A percentile compares a stretch with the other conserved stretches of the same genome.
These are phyloP conservation scores for Lomentospora prolificans DNA, from an alignment of 2,329 filamentous ascomycete species.

Conservation along the genomic window DNA sequence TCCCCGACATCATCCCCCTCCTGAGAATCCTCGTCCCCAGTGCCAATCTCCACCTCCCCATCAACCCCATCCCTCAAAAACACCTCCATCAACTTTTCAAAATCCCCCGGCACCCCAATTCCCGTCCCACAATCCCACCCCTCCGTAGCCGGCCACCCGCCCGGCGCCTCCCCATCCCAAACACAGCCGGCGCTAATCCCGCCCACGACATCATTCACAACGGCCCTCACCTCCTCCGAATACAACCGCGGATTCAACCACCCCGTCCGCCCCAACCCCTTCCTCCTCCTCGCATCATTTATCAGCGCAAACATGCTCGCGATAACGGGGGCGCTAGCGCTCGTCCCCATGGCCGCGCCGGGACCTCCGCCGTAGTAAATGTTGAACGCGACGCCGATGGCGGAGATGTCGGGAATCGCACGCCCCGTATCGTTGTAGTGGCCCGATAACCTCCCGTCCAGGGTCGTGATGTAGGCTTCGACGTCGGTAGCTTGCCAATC, in stretches of 20 bases:
- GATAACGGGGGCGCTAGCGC: conserved; percentile 43
- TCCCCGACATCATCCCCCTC: background rate
- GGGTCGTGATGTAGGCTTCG: conserved; percentile 25
- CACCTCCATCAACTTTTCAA: conserved; percentile 25
- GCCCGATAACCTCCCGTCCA: conserved; percentile 31
- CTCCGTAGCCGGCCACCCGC: conserved; percentile 32
- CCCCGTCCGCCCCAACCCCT: conserved; percentile 38
- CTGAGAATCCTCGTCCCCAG: background rate
- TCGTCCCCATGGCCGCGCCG: conserved; percentile 30
- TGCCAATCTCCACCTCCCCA: background rate
- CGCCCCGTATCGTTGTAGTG: conserved; percentile 36
- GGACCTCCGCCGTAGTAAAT: conserved; percentile 22
- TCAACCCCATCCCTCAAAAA: conserved; percentile 12
- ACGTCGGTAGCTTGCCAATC: conserved; percentile 35
- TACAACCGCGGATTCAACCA: conserved; percentile 45
- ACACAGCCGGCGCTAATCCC: conserved; percentile 31
- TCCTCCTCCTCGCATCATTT: conserved; percentile 41
- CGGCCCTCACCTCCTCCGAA: conserved; percentile 22
- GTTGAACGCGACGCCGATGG: conserved; percentile 47
- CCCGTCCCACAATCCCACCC: conserved; percentile 43
- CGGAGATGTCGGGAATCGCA: conserved; percentile 41
- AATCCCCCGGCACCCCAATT: conserved; percentile 34
- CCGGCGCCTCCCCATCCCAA: conserved; percentile 19
- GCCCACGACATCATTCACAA: conserved; percentile 30
- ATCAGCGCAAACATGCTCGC: conserved; percentile 44